Evolutionary conservation across 805 yeast species (phyloP), one percentile per base, ranked within the genome.

Genomic region (Wickerhamomyces ciferrii): DNA sequence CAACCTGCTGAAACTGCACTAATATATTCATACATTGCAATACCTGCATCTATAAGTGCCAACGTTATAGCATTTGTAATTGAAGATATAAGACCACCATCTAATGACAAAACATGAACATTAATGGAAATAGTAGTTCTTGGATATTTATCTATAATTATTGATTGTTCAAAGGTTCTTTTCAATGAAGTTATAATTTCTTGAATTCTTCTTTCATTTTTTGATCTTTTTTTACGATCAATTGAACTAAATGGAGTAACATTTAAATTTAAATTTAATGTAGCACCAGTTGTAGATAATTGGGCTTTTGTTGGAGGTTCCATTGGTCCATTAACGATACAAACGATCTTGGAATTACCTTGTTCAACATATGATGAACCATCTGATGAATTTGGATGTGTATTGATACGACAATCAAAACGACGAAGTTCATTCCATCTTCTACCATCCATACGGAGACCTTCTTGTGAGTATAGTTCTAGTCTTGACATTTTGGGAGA

Each of bases 401-500:
- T 90, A 59, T 89, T 89, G 45, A 88, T 81, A 18, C 81, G 77
- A 60, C 96, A 87, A 35, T 79, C 79, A 58, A 94, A 87, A 27
- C 83, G 75, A 43, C 98, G 81, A 39, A 91, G 74, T 64, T 94
- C 99, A 58, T 92, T 89, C 90, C 94, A 90, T 51, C 99, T 76
- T 56, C 99, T 80, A 2, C 99, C 99, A 63, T 94, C 98, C 14
- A 84, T 71, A 53, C 99, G 74, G 41, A 94, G 74, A 5, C 99
- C 99, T 66, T 94, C 98, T 7, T 97, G 97, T 0, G 97, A 91
- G 61, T 87, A 92, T 40, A 94, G 66, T 70, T 94, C 99, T 55
- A 81, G 66, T 46, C 87, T 73, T 38, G 84, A 79, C 84, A 81
- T 81, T 37, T 48, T 51, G 38, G 15, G n/a, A n/a, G n/a, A n/a